phyloP scores from a whole-genome alignment of 1,284 basidiomycete species.

The Puccinia polysora region DNA sequence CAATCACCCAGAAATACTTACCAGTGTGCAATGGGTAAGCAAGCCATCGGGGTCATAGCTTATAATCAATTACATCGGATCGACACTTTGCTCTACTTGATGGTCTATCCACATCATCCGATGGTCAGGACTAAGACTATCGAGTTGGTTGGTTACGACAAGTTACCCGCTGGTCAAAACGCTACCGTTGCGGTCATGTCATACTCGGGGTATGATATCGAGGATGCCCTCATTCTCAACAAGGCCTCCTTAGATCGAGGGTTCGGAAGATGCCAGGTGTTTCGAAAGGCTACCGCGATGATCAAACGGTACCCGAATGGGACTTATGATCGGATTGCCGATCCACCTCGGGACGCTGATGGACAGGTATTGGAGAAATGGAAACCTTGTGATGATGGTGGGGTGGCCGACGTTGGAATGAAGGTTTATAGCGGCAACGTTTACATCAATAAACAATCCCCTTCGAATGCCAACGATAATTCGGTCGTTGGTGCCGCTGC shows the following conservation, averaged over 20 bases:
- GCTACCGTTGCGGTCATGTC: slow-evolving; percentile 99
- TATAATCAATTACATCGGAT: slow-evolving; percentile 98
- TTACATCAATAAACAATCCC: slow-evolving; percentile 94
- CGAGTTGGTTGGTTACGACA: slow-evolving; percentile 92
- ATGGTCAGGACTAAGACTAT: slow-evolving; percentile 99
- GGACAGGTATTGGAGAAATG: slow-evolving; percentile 73
- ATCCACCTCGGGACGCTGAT: slow-evolving; percentile 74
- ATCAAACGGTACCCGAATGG: slow-evolving; percentile 96
- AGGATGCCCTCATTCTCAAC: slow-evolving; percentile 96
- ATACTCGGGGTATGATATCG: slow-evolving; percentile 98
- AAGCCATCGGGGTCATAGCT: slow-evolving; percentile 98
- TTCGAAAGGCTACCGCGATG: slow-evolving; percentile 89
- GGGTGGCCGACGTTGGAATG: slow-evolving; percentile 89
- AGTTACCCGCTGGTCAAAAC: slow-evolving; percentile 94
- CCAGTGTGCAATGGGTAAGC: slow-evolving; percentile 99
- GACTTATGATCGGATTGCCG: slow-evolving; percentile 87
- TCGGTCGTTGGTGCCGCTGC: slow-evolving; percentile 56
- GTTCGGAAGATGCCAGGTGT: slow-evolving; percentile 93
- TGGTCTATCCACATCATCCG: slow-evolving; percentile 98
- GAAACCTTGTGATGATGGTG: slow-evolving; percentile 84
- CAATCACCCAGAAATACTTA: slow-evolving; percentile 99
- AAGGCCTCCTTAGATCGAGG: slow-evolving; percentile 94
- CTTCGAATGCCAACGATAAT: slow-evolving; percentile 73
- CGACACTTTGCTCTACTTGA: slow-evolving; percentile 95
- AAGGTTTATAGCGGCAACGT: slow-evolving; percentile 88